Conservation (phyloP, 805 yeast species). For the Candida chauliodis region DNA sequence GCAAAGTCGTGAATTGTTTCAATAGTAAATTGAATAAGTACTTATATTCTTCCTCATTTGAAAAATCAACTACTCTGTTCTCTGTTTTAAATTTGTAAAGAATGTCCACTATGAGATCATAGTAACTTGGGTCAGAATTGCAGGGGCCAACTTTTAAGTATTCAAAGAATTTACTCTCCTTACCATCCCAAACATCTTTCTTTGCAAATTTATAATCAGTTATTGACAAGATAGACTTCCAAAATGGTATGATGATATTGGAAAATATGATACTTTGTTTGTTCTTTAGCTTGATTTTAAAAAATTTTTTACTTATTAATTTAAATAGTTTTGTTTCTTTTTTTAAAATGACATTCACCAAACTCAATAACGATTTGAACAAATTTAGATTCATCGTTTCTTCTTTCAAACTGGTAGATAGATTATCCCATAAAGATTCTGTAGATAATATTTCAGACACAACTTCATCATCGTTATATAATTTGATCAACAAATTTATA, state of each 20-base stretch:
- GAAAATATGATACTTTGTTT: constrained; percentile 39
- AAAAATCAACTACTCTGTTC: constrained; percentile 7
- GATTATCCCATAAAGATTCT: constrained; percentile 33
- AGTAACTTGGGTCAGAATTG: constrained; percentile 51
- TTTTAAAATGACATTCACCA: constrained; percentile 20
- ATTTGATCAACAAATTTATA: constrained; percentile 43
- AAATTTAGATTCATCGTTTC: constrained; percentile 29
- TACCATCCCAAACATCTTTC: constrained; percentile 50
- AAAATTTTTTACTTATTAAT: constrained; percentile 39
- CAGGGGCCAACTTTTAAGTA: constrained; percentile 54
- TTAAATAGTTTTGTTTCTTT: constrained; percentile 26
- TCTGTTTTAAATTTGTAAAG: constrained; percentile 11
- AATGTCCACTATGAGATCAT: constrained; percentile 22
- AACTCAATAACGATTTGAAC: constrained; percentile 24
- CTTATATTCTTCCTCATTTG: constrained; percentile 7
- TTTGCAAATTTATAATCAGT: constrained; percentile 28
- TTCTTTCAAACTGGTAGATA: constrained; percentile 19
- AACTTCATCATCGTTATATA: constrained; percentile 16
- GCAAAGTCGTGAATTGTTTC: constrained; percentile 5
- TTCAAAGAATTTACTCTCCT: constrained; percentile 42
- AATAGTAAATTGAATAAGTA: constrained; percentile 2
- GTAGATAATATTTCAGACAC: constrained; percentile 20
- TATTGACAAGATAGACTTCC: constrained; percentile 44
- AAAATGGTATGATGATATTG: constrained; percentile 42
- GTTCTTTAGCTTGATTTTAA: constrained; percentile 40